Base-by-base conservation (phyloP, 805 yeast species). In the Groenewaldozyma tartarivorans region DNA sequence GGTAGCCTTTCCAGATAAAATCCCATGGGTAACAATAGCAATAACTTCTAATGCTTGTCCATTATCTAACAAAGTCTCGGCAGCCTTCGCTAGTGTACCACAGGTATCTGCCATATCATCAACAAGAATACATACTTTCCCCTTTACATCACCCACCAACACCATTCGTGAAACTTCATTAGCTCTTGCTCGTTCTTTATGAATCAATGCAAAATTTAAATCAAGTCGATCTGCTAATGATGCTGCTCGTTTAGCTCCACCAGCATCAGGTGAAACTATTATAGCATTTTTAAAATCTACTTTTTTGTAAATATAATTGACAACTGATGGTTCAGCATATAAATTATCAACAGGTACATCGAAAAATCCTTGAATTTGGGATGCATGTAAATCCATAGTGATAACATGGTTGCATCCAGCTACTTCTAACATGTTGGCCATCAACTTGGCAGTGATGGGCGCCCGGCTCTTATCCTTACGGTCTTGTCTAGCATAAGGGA, bases 21-120 rank as follows among this genome's bases (percentile, higher is more conserved):
- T 86, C 43, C 97, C 98, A 60, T 92, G 98, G 0, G 98, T 90
- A 11, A 92, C 96, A 45, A 92, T 85, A 20, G 97, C 95, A 51
- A 90, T 76, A 22, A 92, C 97, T 51, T 77, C 74, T 47, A 75
- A 70, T 3, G 98, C 98, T 15, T 37, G 27, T 24, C 84, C 82
- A 49, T 85, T 77, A 27, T 75, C 80, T 51, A 87, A 64, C 45
- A 92, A 66, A 4, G 90, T 77, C 45, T 90, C 95, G 11, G 95
- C 92, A 2, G 97, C 97, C 64, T 90, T 92, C 48, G 85, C 94
- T 50, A 92, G 68, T 2, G 98, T 92, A 33, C 98, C 98, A 64
- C 97, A 92, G 3, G 98, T 92, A 59, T 92, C 98, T 30, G 97
- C 97, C 94, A 92, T 92, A 59, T 92, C 98, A 62, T 92, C 98